A percentile compares a stretch with the other conserved stretches of the same genome.
These are phyloP conservation scores for Brassica hybrid DNA, from an alignment of 441 rosid species.

Conservation along the genomic window DNA sequence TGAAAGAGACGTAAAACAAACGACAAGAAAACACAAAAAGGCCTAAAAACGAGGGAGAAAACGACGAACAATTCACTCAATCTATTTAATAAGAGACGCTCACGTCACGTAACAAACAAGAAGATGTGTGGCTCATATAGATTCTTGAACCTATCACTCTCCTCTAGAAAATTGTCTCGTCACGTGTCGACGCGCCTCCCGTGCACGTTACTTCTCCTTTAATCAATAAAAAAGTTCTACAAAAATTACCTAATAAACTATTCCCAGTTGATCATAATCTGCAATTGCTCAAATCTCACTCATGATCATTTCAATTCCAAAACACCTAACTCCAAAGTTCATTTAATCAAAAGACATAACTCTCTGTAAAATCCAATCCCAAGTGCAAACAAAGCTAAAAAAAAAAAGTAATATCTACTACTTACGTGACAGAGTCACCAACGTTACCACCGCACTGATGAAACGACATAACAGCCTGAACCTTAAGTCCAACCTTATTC, in stretches of 20 bases:
- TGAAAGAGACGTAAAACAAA: not conserved
- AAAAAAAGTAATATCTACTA: not conserved
- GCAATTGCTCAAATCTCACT: constrained; percentile 5
- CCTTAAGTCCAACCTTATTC: constrained; percentile 81
- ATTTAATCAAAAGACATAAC: not conserved
- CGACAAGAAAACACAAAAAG: not conserved
- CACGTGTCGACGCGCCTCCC: constrained; percentile 25
- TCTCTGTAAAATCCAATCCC: not conserved
- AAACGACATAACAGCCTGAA: constrained; percentile 95
- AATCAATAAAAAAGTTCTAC: not conserved
- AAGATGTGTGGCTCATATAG: constrained; percentile 15
- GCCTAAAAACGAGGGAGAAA: constrained; percentile 10
- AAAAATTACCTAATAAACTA: no score
- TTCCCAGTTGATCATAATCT: not conserved
- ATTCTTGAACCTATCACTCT: constrained; percentile 32
- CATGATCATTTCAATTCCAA: not conserved
- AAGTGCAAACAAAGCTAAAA: not conserved
- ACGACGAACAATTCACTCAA: constrained; percentile 28
- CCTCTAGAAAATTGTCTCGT: constrained; percentile 30
- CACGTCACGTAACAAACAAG: constrained; percentile 32
- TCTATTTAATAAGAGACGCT: constrained; percentile 15
- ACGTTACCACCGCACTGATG: constrained; percentile 99
- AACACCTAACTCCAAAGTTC: not conserved
- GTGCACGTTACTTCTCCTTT: constrained; percentile 39
- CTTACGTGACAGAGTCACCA: constrained; percentile 88